Evolutionary conservation across 1,284 basidiomycete genomes (phyloP).

Genomic region (Pulveroboletus sp.): DNA sequence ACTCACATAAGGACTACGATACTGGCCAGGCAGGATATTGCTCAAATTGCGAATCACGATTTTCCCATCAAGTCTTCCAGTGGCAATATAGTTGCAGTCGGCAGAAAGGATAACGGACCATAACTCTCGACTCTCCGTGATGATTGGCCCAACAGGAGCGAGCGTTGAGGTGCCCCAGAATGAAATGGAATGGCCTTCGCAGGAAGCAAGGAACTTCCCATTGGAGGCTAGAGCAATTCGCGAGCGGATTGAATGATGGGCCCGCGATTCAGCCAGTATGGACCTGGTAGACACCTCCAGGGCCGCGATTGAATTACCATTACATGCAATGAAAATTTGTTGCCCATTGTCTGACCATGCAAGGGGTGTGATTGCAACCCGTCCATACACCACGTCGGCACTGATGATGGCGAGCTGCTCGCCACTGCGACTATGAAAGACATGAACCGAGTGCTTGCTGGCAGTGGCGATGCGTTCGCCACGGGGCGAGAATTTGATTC

Average conservation of each 20-base stretch:
- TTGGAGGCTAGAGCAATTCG: too few relatives aligned
- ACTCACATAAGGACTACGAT: neutral
- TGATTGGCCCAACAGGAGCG: neutral
- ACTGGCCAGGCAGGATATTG: neutral
- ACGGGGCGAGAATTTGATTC: too few relatives aligned
- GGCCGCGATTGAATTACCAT: neutral
- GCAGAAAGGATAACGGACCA: neutral
- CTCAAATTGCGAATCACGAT: too few relatives aligned
- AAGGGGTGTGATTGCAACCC: neutral
- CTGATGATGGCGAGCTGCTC: neutral
- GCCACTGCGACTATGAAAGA: neutral
- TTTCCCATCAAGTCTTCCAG: neutral
- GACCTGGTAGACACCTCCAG: too few relatives aligned
- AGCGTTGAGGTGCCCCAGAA: neutral
- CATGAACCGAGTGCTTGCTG: too few relatives aligned
- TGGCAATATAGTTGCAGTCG: neutral
- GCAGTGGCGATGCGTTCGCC: too few relatives aligned
- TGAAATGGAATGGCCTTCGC: fast-evolving
- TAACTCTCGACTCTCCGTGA: neutral
- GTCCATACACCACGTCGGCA: neutral
- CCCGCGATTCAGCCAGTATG: too few relatives aligned
- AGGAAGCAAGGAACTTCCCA: too few relatives aligned
- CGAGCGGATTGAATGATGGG: too few relatives aligned
- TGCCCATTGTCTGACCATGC: neutral
- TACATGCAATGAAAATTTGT: neutral